These are phyloP conservation scores for Kondoa subrosea DNA, from an alignment of 768 basidiomycete genomes.

Conservation along the genomic window DNA sequence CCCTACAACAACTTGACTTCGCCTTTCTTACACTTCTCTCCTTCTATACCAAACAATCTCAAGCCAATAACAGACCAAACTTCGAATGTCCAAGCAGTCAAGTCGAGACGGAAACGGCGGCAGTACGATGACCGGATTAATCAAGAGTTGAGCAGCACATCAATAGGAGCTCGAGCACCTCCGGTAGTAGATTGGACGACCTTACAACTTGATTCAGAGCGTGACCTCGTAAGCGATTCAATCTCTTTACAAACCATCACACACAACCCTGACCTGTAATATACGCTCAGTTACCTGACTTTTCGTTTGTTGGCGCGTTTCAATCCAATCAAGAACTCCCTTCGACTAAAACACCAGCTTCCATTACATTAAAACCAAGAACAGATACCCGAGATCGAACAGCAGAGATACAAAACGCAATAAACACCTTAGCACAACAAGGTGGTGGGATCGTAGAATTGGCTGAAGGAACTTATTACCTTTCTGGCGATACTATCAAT, in stretches of 20 bases:
- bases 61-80: no score
- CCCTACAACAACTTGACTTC: no score
- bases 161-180: no score
- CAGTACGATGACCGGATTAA: no score
- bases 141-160: no score
- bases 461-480: background rate
- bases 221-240: no score
- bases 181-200: background rate
- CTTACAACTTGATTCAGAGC: background rate
- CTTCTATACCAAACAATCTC: no score
- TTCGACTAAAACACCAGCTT: background rate
- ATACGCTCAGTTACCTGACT: background rate
- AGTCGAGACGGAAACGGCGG: no score
- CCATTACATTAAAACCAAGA: background rate
- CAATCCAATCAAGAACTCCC: background rate
- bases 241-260: no score
- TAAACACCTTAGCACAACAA: background rate
- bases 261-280: no score
- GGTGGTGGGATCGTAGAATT: constrained; percentile 2
- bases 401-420: constrained; percentile 2
- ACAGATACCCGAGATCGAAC: background rate
- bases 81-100: no score
- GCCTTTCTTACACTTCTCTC: no score
- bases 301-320: background rate
- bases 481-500: background rate